Percentiles rank a stretch among this genome's conserved stretches.
Evolutionary conservation across 2,329 filamentous ascomycete species (phyloP).

Genomic region (Ciborinia camelliae): DNA sequence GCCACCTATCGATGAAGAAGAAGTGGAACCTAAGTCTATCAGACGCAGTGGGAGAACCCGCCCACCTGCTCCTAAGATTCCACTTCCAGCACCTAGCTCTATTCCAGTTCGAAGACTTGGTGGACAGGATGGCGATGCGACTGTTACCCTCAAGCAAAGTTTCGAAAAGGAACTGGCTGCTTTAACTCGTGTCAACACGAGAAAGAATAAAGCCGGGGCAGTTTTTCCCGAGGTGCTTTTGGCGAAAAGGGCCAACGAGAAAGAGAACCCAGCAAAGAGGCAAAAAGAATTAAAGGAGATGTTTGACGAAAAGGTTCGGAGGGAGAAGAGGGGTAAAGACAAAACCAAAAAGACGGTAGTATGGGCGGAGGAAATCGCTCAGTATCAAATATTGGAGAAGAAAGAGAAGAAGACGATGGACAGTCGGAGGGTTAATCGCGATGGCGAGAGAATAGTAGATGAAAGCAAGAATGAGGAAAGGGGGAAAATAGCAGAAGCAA

Average conservation of each 20-base stretch:
- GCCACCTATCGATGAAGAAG: constrained; percentile 23
- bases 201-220: constrained; percentile 45
- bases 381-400: constrained; percentile 31
- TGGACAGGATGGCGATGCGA: constrained; percentile 34
- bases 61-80: constrained; percentile 31
- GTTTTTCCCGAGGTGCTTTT: constrained; percentile 36
- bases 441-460: constrained; percentile 16
- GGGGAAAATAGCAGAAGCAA: constrained; percentile 24
- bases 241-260: constrained; percentile 40
- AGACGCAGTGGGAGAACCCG: constrained; percentile 37
- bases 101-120: constrained; percentile 35
- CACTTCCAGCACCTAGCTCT: constrained; percentile 32
- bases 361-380: constrained; percentile 36
- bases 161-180: constrained; percentile 44
- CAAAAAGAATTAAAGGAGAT: constrained; percentile 38
- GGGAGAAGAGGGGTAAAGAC: constrained; percentile 30
- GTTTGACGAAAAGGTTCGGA: constrained; percentile 33
- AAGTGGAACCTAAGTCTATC: constrained; percentile 27
- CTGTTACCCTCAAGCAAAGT: constrained; percentile 35
- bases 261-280: constrained; percentile 41
- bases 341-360: constrained; percentile 32
- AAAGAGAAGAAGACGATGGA: constrained; percentile 29
- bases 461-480: constrained; percentile 30
- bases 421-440: constrained; percentile 21
- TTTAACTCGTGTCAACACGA: constrained; percentile 45